Base-by-base conservation (phyloP, 768 basidiomycete species). In the Russula abietina region DNA sequence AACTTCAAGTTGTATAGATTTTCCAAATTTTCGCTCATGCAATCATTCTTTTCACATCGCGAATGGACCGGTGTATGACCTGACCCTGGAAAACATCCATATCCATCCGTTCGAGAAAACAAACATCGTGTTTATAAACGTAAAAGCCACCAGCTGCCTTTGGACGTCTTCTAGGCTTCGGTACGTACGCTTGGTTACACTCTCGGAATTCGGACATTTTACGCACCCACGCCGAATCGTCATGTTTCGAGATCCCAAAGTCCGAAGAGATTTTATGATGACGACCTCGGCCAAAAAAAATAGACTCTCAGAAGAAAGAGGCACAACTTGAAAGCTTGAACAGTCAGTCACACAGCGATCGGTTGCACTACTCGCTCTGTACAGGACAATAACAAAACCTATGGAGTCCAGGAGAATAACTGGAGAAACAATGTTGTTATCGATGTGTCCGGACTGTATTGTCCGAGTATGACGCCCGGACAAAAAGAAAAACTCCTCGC, bases 131-230 rank as follows among this genome's bases (percentile, higher is more conserved):
- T 57, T 52, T 28, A 48, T 30, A 28, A 64, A 59, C 62, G 62
- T 59, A n/a, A 45, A 45, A 3, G n/a, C n/a, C 59, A 50, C 57
- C 10, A 10, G 14, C 24, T 46, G 38, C n/a, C n/a, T n/a, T n/a
- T n/a, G n/a, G n/a, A n/a, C n/a, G n/a, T n/a, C n/a, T n/a, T 59
- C 62, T 59, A 49, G 62, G 57, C 62, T 52, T 45, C 43, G 43
- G 17, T 33, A 43, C 17, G n/a, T n/a, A n/a, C n/a, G n/a, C n/a
- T n/a, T n/a, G n/a, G n/a, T n/a, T n/a, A n/a, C n/a, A n/a, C n/a
- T n/a, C n/a, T n/a, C n/a, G n/a, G n/a, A n/a, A n/a, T n/a, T n/a
- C n/a, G n/a, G n/a, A n/a, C n/a, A 43, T n/a, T 45, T 45, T 45
- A n/a, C 19, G 19, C 43, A 38, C 43, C 43, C 43, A 45, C 43